Evolutionary conservation across 257 asterid species (phyloP).

Genomic region (Salvia hispanica): DNA sequence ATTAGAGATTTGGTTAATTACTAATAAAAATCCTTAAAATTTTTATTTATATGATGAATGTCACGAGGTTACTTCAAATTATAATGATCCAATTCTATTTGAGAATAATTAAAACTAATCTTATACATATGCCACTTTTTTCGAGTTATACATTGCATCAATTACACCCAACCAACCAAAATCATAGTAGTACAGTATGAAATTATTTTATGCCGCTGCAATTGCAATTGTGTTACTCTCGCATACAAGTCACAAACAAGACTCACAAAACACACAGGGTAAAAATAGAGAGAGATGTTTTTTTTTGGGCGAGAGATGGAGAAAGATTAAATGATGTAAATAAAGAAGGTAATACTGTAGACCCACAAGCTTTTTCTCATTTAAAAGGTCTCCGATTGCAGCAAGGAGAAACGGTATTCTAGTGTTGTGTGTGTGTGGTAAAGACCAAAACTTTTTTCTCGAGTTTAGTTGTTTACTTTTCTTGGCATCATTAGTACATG

Average conservation of each 20-base stretch:
- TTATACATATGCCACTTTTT: too few relatives aligned
- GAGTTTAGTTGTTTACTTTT: constrained; percentile 43
- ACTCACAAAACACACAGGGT: not conserved
- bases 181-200: not conserved
- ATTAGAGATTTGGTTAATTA: constrained; percentile 18
- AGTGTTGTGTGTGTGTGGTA: not conserved
- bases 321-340: not conserved
- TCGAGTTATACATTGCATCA: too few relatives aligned
- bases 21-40: constrained; percentile 22
- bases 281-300: not conserved
- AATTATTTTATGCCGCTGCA: constrained; percentile 22
- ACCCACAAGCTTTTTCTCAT: constrained; percentile 18
- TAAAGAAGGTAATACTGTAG: not conserved
- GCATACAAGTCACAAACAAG: too few relatives aligned
- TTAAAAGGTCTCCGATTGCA: constrained; percentile 12
- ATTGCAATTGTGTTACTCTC: constrained; percentile 17
- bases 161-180: not conserved
- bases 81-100: too few relatives aligned
- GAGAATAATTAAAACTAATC: too few relatives aligned
- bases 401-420: constrained; percentile 20
- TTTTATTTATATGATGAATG: too few relatives aligned
- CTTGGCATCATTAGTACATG: constrained; percentile 50
- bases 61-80: too few relatives aligned
- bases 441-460: constrained; percentile 28
- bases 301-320: not conserved